Evolutionary conservation across 164 flowering plant species (phyloP).

Genomic region (Sedum album): DNA sequence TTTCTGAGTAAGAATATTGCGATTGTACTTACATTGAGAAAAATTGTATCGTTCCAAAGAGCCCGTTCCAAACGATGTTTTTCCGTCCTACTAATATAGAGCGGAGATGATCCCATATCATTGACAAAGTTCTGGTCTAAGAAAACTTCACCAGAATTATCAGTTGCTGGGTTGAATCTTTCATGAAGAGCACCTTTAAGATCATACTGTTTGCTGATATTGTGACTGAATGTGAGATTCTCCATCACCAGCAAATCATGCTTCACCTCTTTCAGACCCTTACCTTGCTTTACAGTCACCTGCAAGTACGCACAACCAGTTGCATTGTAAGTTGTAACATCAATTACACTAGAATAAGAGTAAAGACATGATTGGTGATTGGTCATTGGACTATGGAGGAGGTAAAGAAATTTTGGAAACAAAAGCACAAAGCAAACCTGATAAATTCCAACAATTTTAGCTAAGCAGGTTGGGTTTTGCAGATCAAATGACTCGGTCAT

Average conservation of each 20-base stretch:
- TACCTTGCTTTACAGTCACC: constrained; percentile 58
- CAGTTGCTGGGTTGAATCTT: constrained; percentile 43
- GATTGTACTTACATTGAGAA: constrained; percentile 66
- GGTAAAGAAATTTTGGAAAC: neutral
- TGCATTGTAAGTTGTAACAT: constrained; percentile 2
- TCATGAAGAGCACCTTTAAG: constrained; percentile 87
- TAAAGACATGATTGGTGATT: no score
- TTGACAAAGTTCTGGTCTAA: constrained; percentile 89
- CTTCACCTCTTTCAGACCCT: constrained; percentile 58
- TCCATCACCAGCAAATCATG: constrained; percentile 92
- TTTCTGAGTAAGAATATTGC: neutral
- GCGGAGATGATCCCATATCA: constrained; percentile 68
- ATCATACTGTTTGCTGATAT: constrained; percentile 64
- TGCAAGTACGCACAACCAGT: constrained; percentile 18
- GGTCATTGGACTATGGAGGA: no score
- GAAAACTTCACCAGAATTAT: constrained; percentile 58
- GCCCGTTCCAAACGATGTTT: constrained; percentile 69
- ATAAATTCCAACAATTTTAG: constrained; percentile 87
- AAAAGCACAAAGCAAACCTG: constrained; percentile 46
- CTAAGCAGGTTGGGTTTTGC: constrained; percentile 84
- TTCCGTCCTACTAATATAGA: constrained; percentile 53
- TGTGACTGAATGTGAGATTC: constrained; percentile 68
- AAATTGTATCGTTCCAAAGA: constrained; percentile 87
- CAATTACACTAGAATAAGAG: neutral
- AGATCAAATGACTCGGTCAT: constrained; percentile 50